Percentiles rank a stretch among this genome's conserved stretches.
Conservation (phyloP, 78 protist species). For the Dictyostelium firmibasis region DNA sequence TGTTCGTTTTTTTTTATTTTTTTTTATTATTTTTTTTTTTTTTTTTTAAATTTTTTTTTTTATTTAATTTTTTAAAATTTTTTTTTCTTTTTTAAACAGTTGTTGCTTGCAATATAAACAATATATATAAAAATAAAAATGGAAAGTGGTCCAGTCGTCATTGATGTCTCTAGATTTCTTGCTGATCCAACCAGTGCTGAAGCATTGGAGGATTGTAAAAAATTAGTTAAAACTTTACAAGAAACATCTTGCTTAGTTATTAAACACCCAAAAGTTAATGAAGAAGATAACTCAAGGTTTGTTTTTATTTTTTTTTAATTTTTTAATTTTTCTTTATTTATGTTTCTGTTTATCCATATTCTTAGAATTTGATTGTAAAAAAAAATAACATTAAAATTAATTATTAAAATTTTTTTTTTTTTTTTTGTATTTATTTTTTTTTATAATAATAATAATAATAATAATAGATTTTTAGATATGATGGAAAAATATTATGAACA, state of each 20-base stretch:
- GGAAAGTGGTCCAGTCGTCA: constrained; percentile 62
- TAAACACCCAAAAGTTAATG: constrained; percentile 65
- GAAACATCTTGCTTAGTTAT: constrained; percentile 75
- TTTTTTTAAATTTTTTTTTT: background rate
- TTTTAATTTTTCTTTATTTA: background rate
- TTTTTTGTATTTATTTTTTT: no score
- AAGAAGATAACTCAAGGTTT: constrained; percentile 54
- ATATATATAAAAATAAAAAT: constrained; percentile 2
- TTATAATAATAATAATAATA: background rate
- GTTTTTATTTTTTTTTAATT: background rate
- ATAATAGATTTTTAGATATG: constrained; percentile 80
- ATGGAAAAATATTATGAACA: constrained; percentile 90
- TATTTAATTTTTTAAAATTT: no score
- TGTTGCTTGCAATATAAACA: background rate
- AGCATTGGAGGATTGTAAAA: constrained; percentile 59
- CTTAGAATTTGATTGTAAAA: no score
- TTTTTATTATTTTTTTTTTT: background rate
- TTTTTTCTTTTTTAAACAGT: background rate
- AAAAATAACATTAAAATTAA: background rate
- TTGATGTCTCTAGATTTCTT: constrained; percentile 42
- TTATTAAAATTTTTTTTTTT: no score
- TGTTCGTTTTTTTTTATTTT: background rate
- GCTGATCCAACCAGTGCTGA: constrained; percentile 51
- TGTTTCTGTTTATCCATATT: no score
- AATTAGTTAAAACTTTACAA: constrained; percentile 71